Evolutionary conservation across 495 filamentous ascomycete species (phyloP).

Genomic region (Podospora pseudopauciseta): DNA sequence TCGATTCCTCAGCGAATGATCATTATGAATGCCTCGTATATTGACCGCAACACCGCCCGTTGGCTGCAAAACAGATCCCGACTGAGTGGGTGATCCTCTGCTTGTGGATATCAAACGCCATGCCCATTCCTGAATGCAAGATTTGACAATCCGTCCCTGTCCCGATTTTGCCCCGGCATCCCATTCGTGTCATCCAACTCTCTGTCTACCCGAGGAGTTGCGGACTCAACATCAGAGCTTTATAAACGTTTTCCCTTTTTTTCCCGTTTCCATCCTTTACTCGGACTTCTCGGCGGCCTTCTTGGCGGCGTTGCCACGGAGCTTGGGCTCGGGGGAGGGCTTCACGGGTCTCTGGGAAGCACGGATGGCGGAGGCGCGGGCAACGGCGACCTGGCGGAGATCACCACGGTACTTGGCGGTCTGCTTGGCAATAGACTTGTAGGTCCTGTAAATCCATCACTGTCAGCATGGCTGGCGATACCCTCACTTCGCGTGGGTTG

Average conservation of each 20-base stretch:
- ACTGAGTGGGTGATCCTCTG: slow-evolving; percentile 27
- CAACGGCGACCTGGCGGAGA: slow-evolving; percentile 78
- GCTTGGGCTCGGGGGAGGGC: slow-evolving; percentile 66
- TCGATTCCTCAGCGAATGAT: background rate
- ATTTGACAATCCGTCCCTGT: slow-evolving; percentile 29
- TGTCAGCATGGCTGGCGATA: slow-evolving; percentile 23
- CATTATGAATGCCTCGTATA: slow-evolving; percentile 13
- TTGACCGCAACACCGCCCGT: slow-evolving; percentile 19
- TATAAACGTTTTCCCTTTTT: slow-evolving; percentile 7
- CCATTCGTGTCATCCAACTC: slow-evolving; percentile 23
- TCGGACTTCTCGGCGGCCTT: slow-evolving; percentile 50
- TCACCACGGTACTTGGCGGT: slow-evolving; percentile 89
- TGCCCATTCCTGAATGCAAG: slow-evolving; percentile 35
- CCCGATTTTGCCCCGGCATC: slow-evolving; percentile 23
- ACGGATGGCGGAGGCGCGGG: slow-evolving; percentile 84
- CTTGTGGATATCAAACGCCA: slow-evolving; percentile 40
- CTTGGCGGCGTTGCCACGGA: slow-evolving; percentile 76
- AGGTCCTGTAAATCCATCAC: slow-evolving; percentile 61
- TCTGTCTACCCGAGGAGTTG: slow-evolving; percentile 15
- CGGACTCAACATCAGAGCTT: slow-evolving; percentile 24
- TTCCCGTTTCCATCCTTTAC: slow-evolving; percentile 22
- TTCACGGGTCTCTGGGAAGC: slow-evolving; percentile 74
- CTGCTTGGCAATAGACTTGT: slow-evolving; percentile 73
- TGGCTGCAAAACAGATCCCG: slow-evolving; percentile 19
- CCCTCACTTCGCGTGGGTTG: slow-evolving; percentile 7